These are phyloP conservation scores for Meyerozyma athensensis DNA, from an alignment of 1,139 yeast genomes.

Conservation along the genomic window DNA sequence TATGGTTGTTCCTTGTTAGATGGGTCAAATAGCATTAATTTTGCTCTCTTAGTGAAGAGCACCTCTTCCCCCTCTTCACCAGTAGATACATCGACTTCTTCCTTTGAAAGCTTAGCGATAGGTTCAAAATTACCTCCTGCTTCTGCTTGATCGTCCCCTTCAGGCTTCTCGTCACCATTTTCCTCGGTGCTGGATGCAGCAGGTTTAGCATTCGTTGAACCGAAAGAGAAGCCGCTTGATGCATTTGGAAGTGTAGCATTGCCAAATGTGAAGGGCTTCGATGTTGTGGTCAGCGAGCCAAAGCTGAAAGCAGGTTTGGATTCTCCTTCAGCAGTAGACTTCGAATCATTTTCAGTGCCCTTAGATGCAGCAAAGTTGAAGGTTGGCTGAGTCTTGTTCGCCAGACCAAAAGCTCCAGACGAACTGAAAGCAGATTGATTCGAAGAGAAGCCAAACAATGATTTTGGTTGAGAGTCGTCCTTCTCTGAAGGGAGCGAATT, in stretches of 20 bases:
- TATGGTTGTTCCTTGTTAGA: conserved; percentile 48
- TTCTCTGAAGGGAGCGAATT: no score
- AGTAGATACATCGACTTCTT: conserved; percentile 49
- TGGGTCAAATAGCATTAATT: conserved; percentile 59
- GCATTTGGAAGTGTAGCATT: conserved; percentile 7
- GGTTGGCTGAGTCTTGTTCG: background rate
- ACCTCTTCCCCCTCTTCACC: conserved; percentile 85
- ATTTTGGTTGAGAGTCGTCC: no score
- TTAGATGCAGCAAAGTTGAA: background rate
- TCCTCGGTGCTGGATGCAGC: conserved; percentile 7
- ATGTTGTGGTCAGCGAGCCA: conserved; percentile 13
- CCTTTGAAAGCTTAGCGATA: conserved; percentile 36
- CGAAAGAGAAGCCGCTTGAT: conserved; percentile 15
- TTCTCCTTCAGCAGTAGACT: conserved; percentile 1
- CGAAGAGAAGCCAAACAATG: no score
- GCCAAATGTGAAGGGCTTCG: conserved; percentile 14
- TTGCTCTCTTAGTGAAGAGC: conserved; percentile 63
- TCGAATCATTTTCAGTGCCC: background rate
- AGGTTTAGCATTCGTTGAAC: conserved; percentile 7
- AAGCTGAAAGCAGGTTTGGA: conserved; percentile 25
- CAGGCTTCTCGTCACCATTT: conserved; percentile 10
- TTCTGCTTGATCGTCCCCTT: conserved; percentile 36
- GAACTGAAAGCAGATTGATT: conserved; percentile 7
- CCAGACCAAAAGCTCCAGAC: conserved; percentile 8
- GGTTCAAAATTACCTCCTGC: conserved; percentile 45